Percentiles rank a stretch among this genome's conserved stretches.
phyloP scores from a whole-genome alignment of 169 alveolate genomes.

The Cryptosporidium tyzzeri region DNA sequence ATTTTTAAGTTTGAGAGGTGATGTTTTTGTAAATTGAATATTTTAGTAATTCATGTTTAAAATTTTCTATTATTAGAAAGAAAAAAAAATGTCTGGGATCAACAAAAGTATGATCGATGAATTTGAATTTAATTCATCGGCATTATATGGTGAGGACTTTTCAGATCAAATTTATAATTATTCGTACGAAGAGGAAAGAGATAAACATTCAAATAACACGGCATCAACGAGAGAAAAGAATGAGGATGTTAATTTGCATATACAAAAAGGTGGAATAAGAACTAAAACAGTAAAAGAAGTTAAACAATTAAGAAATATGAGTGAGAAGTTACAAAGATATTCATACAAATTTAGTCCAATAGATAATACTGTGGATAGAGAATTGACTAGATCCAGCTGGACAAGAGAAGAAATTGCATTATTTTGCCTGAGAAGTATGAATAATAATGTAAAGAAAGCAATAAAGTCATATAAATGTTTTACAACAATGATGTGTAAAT shows the following conservation, averaged over 20 bases:
- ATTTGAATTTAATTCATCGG: not conserved
- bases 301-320: constrained; percentile 27
- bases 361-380: constrained; percentile 33
- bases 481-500: constrained; percentile 53
- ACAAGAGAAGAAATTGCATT: constrained; percentile 67
- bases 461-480: constrained; percentile 42
- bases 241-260: not conserved
- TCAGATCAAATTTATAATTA: not conserved
- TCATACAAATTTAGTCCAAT: constrained; percentile 66
- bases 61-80: not conserved
- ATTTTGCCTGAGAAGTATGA: constrained; percentile 56
- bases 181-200: not conserved
- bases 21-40: not conserved
- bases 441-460: constrained; percentile 39
- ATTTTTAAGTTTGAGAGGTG: not conserved
- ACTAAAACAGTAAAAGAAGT: not conserved
- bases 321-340: constrained; percentile 24
- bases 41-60: not conserved
- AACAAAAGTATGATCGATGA: constrained; percentile 19
- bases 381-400: constrained; percentile 57
- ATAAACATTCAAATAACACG: not conserved
- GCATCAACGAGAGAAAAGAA: not conserved
- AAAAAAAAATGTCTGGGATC: not conserved
- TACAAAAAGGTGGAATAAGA: not conserved
- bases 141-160: not conserved